A percentile compares a stretch with the other conserved stretches of the same genome.
phyloP scores from a whole-genome alignment of 768 basidiomycete genomes.

The Mycena albidolilacea region DNA sequence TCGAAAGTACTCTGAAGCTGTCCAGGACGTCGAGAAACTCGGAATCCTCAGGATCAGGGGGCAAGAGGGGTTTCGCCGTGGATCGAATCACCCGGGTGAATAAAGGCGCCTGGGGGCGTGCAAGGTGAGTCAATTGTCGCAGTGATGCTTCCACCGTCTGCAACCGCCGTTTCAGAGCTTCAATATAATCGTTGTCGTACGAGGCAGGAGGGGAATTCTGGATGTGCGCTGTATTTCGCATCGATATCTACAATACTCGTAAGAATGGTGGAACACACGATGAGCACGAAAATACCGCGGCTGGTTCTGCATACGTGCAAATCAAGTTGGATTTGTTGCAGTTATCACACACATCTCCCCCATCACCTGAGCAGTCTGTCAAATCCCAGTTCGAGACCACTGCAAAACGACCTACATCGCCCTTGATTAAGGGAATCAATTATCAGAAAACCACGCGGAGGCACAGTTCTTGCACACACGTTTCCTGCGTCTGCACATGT shows the following conservation, averaged over 20 bases:
- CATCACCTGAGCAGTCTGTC: neutral
- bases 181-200: neutral
- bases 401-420: neutral
- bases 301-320: slow-evolving; percentile 11
- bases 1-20: slow-evolving; percentile 11
- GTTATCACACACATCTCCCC: neutral
- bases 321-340: neutral
- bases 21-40: slow-evolving; percentile 2
- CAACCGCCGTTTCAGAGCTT: neutral
- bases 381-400: neutral
- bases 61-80: neutral
- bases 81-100: neutral
- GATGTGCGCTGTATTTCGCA: neutral
- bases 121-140: neutral
- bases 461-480: neutral
- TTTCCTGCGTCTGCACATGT: slow-evolving; percentile 20
- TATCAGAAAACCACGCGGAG: no score
- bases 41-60: slow-evolving; percentile 4
- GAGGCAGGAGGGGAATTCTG: neutral
- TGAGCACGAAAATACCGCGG: neutral
- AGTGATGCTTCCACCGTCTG: neutral
- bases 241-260: neutral
- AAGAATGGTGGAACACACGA: neutral
- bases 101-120: neutral
- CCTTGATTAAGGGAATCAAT: neutral